Percentiles rank a stretch among this genome's conserved stretches.
Evolutionary conservation across 805 yeast species (phyloP).

Genomic region (Candida maris): DNA sequence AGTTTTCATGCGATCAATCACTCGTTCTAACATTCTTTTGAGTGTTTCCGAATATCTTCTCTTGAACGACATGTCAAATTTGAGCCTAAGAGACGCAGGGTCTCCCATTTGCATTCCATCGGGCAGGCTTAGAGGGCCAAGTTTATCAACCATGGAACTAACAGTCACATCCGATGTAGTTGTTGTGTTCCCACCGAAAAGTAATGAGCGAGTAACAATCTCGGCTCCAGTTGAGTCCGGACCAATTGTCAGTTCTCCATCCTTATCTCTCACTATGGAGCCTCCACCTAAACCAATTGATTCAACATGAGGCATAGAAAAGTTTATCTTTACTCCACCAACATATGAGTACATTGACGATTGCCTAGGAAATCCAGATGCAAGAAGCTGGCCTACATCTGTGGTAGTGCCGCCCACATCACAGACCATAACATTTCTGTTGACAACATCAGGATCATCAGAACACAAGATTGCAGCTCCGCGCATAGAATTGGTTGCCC

Average conservation of each 20-base stretch:
- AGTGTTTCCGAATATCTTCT: constrained; percentile 1
- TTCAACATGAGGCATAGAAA: constrained; percentile 47
- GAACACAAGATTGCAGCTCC: constrained; percentile 43
- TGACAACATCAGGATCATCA: constrained; percentile 31
- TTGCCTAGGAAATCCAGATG: constrained; percentile 45
- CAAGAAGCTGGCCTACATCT: constrained; percentile 42
- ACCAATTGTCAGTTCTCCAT: constrained; percentile 33
- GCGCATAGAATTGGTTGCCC: constrained; percentile 47
- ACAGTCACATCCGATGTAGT: constrained; percentile 43
- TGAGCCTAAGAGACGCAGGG: not conserved
- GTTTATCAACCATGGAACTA: constrained; percentile 24
- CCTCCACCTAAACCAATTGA: constrained; percentile 50
- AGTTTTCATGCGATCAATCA: constrained; percentile 42
- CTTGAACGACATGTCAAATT: constrained; percentile 21
- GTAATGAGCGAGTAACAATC: constrained; percentile 29
- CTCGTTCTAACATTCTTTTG: constrained; percentile 33
- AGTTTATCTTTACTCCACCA: constrained; percentile 46
- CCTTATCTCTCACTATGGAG: constrained; percentile 34
- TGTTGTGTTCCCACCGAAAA: constrained; percentile 39
- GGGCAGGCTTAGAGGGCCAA: not conserved
- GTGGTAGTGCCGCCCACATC: constrained; percentile 51
- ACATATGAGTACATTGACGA: constrained; percentile 38
- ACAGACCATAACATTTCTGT: constrained; percentile 35
- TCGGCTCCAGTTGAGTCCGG: constrained; percentile 47
- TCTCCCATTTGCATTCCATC: not conserved